A percentile compares a stretch with the other conserved stretches of the same genome.
These are phyloP conservation scores for Solanum acaule DNA, from an alignment of 257 asterid genomes.

Conservation along the genomic window DNA sequence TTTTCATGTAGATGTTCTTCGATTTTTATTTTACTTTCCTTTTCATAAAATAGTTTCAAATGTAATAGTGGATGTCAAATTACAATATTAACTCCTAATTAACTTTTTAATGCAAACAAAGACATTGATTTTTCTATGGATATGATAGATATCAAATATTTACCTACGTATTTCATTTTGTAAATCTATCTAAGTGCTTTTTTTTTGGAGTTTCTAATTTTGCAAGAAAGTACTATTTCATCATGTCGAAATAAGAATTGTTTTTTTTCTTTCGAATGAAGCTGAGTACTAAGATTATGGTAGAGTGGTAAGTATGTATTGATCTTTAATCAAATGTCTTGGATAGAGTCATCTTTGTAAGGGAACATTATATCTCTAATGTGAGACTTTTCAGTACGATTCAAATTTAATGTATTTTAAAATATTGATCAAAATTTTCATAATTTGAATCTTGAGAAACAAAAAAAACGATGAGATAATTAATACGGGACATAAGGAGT, in stretches of 20 bases:
- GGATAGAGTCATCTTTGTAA: not conserved
- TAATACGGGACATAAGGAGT: not conserved
- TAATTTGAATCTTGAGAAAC: not conserved
- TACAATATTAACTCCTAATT: not conserved
- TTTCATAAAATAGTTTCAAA: not conserved
- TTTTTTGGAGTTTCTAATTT: not conserved
- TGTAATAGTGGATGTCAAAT: not conserved
- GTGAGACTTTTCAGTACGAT: not conserved
- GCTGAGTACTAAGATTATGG: not conserved
- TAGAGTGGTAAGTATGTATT: not conserved
- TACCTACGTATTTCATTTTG: not conserved
- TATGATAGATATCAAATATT: not conserved
- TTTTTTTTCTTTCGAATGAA: not conserved
- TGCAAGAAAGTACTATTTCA: not conserved
- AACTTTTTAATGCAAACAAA: not conserved
- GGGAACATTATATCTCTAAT: accelerated
- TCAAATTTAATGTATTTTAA: not conserved
- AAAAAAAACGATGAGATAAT: not conserved
- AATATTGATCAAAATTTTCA: not conserved
- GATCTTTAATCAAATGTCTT: not conserved
- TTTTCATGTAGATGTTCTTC: not conserved
- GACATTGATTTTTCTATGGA: not conserved
- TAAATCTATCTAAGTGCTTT: not conserved
- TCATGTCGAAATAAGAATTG: not conserved
- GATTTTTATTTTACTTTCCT: not conserved